Conservation (phyloP, 257 asterid species). For the Nyctanthes arbortristis region DNA sequence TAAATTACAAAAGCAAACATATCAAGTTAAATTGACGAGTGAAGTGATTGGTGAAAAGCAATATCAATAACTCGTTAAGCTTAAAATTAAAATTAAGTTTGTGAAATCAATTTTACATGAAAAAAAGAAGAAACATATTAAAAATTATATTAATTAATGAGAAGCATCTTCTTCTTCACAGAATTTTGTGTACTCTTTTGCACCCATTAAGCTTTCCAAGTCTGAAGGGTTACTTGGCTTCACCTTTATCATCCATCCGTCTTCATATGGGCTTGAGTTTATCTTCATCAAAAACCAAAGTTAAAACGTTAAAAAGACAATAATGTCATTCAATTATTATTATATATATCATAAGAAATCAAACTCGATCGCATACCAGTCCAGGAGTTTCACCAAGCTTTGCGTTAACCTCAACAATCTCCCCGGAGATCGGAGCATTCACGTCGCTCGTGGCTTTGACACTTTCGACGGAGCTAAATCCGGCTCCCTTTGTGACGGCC, state of each 20-base stretch:
- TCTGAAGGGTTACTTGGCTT: constrained; percentile 74
- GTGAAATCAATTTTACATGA: not conserved
- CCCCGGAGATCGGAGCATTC: constrained; percentile 88
- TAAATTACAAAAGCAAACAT: not conserved
- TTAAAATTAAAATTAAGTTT: no score
- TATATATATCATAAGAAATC: not conserved
- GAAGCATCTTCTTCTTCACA: constrained; percentile 88
- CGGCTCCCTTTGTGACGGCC: constrained; percentile 40
- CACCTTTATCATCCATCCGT: constrained; percentile 95
- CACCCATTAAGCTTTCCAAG: constrained; percentile 58
- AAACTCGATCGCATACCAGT: constrained; percentile 66
- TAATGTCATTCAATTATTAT: not conserved
- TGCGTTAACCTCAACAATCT: constrained; percentile 70
- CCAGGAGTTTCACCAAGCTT: constrained; percentile 72
- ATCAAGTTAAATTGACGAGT: not conserved
- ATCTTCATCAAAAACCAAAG: constrained; percentile 41
- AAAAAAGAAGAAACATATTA: no score
- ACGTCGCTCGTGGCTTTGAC: constrained; percentile 90
- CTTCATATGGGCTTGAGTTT: constrained; percentile 80
- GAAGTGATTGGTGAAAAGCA: not conserved
- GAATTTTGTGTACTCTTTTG: constrained; percentile 70
- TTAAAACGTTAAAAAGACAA: not conserved
- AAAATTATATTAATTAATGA: constrained; percentile 38
- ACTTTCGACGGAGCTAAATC: constrained; percentile 86
- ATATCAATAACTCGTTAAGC: not conserved